A percentile compares a stretch with the other conserved stretches of the same genome.
Evolutionary conservation across 179 eudicot genomes (phyloP).

Genomic region (Gypsophila paniculata): DNA sequence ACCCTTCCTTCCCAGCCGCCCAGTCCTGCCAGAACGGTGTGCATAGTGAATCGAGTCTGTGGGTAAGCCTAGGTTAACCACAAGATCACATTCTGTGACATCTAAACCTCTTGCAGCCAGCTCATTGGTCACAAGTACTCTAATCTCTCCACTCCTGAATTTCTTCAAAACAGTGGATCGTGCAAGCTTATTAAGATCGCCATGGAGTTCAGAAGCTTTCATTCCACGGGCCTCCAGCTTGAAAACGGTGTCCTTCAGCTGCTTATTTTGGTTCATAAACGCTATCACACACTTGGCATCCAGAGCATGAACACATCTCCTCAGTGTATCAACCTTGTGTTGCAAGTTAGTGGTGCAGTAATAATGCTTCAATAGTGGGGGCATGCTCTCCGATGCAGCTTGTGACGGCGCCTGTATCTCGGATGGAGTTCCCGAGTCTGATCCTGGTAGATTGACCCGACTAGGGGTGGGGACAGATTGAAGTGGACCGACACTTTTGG

Average conservation of each 20-base stretch:
- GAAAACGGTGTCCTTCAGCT: slow-evolving; percentile 72
- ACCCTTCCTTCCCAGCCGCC: slow-evolving; percentile 84
- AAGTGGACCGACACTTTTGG: slow-evolving; percentile 53
- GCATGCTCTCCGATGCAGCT: slow-evolving; percentile 61
- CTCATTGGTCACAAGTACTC: slow-evolving; percentile 81
- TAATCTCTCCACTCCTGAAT: slow-evolving; percentile 66
- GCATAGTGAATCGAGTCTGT: slow-evolving; percentile 85
- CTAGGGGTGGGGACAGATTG: slow-evolving; percentile 44
- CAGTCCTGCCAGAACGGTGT: slow-evolving; percentile 89
- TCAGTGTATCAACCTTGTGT: slow-evolving; percentile 76
- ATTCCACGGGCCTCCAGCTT: slow-evolving; percentile 89
- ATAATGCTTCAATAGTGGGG: slow-evolving; percentile 71
- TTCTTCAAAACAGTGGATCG: slow-evolving; percentile 71
- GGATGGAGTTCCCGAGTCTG: slow-evolving; percentile 26
- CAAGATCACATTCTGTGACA: slow-evolving; percentile 87
- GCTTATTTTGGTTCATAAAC: slow-evolving; percentile 80
- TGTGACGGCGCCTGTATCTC: slow-evolving; percentile 24
- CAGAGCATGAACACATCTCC: slow-evolving; percentile 81
- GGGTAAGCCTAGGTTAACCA: slow-evolving; percentile 76
- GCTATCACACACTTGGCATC: slow-evolving; percentile 75
- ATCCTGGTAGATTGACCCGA: slow-evolving; percentile 32
- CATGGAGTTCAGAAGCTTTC: slow-evolving; percentile 75
- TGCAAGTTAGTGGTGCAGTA: slow-evolving; percentile 65
- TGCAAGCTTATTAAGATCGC: slow-evolving; percentile 70
- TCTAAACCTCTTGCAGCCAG: slow-evolving; percentile 91